Evolutionary conservation across 306 rosid genomes (phyloP), one percentile per base, ranked within the genome.

Genomic region (Gillenia trifoliata): DNA sequence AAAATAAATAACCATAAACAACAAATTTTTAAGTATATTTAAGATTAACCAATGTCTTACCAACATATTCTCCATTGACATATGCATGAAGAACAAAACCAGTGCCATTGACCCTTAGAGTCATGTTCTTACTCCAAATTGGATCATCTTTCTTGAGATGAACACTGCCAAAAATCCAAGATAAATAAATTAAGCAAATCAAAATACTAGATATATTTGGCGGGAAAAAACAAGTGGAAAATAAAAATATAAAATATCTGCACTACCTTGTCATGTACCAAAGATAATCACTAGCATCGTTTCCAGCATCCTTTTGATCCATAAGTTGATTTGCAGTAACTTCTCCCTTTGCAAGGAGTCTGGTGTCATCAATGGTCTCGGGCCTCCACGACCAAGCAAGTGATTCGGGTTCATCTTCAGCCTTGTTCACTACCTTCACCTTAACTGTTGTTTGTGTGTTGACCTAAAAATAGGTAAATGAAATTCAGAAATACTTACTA

Each of bases 261-360:
- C 3, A 8, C 3, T 29, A 86, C 93, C 81, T 85, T 23, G 87
- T 87, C 61, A 85, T 85, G 82, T 89, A 85, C 94, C 90, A 88
- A 47, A 86, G 81, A 70, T 82, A 86, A 68, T 89, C 93, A 71
- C 83, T 81, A 13, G 66, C 75, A 73, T 87, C 93, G 45, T 68
- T 70, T 4, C 84, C 59, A 47, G n/a, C 82, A 0, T 61, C 78
- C 49, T 85, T 89, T 71, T 89, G 88, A 72, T 89, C 94, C 34
- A 85, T 0, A 2, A 85, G 80, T 66, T 2, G 2, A 20, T 80
- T 29, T 9, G 68, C 79, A 23, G 72, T 17, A 33, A 60, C 62
- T 1, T 75, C 66, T 23, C 78, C 80, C 62, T 54, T 75, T 1
- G 82, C 86, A 23, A 40, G 50, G 26, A 84, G 70, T 0, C 30